phyloP scores from a whole-genome alignment of 2,329 filamentous ascomycete genomes.

The Zymoseptoria passerinii region DNA sequence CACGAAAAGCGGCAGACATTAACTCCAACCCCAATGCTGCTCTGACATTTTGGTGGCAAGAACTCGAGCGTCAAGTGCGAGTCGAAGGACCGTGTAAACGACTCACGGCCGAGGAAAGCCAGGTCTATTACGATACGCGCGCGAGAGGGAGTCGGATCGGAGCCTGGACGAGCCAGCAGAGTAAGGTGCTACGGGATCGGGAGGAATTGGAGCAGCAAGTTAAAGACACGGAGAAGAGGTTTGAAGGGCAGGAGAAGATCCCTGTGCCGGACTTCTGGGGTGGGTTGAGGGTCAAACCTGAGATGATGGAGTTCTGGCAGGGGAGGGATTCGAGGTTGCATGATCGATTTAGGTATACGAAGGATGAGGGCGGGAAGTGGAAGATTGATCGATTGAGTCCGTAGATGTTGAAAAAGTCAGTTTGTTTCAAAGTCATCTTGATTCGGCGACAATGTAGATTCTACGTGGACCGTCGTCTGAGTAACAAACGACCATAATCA shows the following conservation, averaged over 20 bases:
- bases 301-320: conserved; percentile 92
- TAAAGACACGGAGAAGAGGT: conserved; percentile 64
- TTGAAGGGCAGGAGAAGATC: conserved; percentile 68
- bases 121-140: conserved; percentile 54
- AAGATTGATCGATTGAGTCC: conserved; percentile 65
- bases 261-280: conserved; percentile 94
- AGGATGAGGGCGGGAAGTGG: conserved; percentile 38
- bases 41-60: conserved; percentile 85
- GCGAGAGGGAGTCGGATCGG: conserved; percentile 78
- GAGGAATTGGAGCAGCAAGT: conserved; percentile 70
- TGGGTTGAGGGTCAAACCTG: conserved; percentile 74
- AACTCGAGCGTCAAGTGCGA: conserved; percentile 78
- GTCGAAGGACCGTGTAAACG: conserved; percentile 71
- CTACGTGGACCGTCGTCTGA: too few relatives aligned
- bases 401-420: conserved; percentile 31
- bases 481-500: too few relatives aligned
- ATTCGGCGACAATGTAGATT: too few relatives aligned
- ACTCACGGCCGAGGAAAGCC: conserved; percentile 61
- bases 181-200: conserved; percentile 61
- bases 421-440: too few relatives aligned
- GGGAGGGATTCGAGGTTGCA: conserved; percentile 82
- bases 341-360: conserved; percentile 83
- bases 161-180: conserved; percentile 90
- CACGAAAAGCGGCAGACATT: conserved; percentile 59
- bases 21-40: conserved; percentile 66